phyloP scores from a whole-genome alignment of 2,329 filamentous ascomycete species.

The Leptographium wingfieldii region DNA sequence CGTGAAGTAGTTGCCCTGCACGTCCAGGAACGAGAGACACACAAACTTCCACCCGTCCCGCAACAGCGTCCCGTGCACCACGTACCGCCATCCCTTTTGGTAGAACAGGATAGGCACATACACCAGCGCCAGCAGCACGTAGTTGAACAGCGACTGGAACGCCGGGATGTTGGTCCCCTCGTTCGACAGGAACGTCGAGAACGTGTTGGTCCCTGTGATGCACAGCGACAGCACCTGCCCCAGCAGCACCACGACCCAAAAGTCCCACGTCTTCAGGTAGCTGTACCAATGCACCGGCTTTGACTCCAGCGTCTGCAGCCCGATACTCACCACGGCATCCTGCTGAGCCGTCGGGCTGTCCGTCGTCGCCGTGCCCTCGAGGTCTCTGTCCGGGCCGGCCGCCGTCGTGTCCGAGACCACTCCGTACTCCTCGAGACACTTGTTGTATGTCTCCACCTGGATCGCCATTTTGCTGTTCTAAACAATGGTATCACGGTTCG shows the following conservation, averaged over 20 bases:
- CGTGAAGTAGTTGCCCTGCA: slow-evolving; percentile 96
- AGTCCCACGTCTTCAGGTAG: slow-evolving; percentile 74
- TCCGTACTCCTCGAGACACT: slow-evolving; percentile 2
- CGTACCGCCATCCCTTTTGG: slow-evolving; percentile 63
- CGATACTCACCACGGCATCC: slow-evolving; percentile 32
- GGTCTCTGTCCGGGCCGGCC: neutral
- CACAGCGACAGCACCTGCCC: slow-evolving; percentile 80
- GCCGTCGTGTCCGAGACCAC: neutral
- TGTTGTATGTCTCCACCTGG: neutral
- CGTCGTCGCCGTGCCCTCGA: neutral
- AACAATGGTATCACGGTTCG: neutral
- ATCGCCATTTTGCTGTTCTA: neutral
- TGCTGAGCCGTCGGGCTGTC: slow-evolving; percentile 6
- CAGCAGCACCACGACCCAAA: slow-evolving; percentile 70
- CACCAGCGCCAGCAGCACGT: slow-evolving; percentile 67
- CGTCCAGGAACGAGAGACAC: slow-evolving; percentile 84
- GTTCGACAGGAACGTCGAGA: slow-evolving; percentile 59
- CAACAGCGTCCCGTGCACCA: slow-evolving; percentile 43
- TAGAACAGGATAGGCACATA: slow-evolving; percentile 73
- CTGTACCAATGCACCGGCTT: slow-evolving; percentile 48
- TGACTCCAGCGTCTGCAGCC: slow-evolving; percentile 42
- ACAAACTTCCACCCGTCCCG: slow-evolving; percentile 87
- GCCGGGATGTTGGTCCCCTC: slow-evolving; percentile 71
- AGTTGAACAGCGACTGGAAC: slow-evolving; percentile 94
- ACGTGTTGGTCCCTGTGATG: slow-evolving; percentile 87